Percentiles rank a stretch among this genome's conserved stretches.
phyloP scores from a whole-genome alignment of 2,329 filamentous ascomycete genomes.

The Juglanconis oblonga region DNA sequence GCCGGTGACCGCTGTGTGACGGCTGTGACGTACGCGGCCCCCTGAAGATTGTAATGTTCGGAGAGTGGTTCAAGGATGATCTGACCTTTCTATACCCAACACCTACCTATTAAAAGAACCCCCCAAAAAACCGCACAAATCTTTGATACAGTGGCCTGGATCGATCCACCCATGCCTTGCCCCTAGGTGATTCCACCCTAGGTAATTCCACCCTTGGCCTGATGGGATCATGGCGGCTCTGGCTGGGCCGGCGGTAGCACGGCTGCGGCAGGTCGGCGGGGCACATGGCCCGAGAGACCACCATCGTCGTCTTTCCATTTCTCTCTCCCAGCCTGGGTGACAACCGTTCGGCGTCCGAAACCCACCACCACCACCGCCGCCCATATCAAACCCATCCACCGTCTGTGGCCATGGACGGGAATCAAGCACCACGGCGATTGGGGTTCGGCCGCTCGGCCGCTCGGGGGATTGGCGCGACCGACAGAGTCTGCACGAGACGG shows the following conservation, averaged over 20 bases:
- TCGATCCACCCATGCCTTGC: neutral
- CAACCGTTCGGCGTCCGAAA: constrained; percentile 8
- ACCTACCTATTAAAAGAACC: neutral
- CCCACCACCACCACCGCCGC: neutral
- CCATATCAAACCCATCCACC: neutral
- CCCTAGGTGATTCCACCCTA: neutral
- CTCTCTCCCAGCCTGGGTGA: neutral
- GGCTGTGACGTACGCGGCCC: constrained; percentile 14
- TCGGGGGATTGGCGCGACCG: constrained; percentile 6
- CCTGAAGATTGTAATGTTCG: constrained; percentile 17
- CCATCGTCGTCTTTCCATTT: constrained; percentile 5
- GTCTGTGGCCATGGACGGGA: neutral
- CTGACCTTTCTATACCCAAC: neutral
- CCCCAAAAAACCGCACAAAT: neutral
- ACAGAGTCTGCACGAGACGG: neutral
- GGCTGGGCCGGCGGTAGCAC: neutral
- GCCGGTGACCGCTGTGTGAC: neutral
- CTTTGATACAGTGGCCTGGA: neutral
- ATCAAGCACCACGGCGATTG: neutral
- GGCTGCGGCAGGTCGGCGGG: constrained; percentile 13
- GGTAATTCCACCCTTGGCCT: neutral
- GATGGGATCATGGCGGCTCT: neutral
- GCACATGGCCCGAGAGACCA: constrained; percentile 11
- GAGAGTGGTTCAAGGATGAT: neutral
- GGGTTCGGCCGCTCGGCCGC: constrained; percentile 4